Conservation (phyloP, 805 yeast species). For the Grigorovia humatica region DNA sequence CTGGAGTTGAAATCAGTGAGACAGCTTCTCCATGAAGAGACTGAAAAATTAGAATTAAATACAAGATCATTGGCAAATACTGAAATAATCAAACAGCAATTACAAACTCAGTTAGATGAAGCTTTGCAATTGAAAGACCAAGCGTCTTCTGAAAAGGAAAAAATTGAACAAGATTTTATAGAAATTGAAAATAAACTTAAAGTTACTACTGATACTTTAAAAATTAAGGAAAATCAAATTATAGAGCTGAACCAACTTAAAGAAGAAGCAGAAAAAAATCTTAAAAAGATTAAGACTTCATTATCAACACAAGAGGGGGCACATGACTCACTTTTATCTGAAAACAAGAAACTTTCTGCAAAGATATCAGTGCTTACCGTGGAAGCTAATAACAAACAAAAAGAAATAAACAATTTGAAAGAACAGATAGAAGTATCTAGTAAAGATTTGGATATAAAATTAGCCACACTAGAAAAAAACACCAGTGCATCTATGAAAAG, state of each 20-base stretch:
- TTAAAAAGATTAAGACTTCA: constrained; percentile 38
- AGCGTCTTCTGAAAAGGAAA: constrained; percentile 20
- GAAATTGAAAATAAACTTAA: constrained; percentile 10
- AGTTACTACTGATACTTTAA: constrained; percentile 12
- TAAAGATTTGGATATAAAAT: constrained; percentile 28
- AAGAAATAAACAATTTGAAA: constrained; percentile 26
- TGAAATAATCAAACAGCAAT: constrained; percentile 31
- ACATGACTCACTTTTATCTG: constrained; percentile 1
- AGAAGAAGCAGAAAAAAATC: constrained; percentile 39
- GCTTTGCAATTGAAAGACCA: constrained; percentile 14
- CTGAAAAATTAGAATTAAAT: constrained; percentile 35
- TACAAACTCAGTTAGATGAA: constrained; percentile 18
- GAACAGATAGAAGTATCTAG: constrained; percentile 24
- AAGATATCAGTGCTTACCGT: constrained; percentile 9
- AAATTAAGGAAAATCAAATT: constrained; percentile 23
- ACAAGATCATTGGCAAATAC: constrained; percentile 37
- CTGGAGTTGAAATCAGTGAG: constrained; percentile 26
- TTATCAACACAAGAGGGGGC: constrained; percentile 1
- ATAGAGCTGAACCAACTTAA: not conserved
- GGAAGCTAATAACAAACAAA: constrained; percentile 22
- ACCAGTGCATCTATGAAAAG: constrained; percentile 29
- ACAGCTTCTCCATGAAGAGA: constrained; percentile 31
- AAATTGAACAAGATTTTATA: constrained; percentile 14
- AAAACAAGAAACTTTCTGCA: constrained; percentile 4
- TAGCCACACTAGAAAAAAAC: constrained; percentile 27